Evolutionary conservation across 306 rosid genomes (phyloP), one percentile per base, ranked within the genome.

Genomic region (Gastrolobium bilobum): DNA sequence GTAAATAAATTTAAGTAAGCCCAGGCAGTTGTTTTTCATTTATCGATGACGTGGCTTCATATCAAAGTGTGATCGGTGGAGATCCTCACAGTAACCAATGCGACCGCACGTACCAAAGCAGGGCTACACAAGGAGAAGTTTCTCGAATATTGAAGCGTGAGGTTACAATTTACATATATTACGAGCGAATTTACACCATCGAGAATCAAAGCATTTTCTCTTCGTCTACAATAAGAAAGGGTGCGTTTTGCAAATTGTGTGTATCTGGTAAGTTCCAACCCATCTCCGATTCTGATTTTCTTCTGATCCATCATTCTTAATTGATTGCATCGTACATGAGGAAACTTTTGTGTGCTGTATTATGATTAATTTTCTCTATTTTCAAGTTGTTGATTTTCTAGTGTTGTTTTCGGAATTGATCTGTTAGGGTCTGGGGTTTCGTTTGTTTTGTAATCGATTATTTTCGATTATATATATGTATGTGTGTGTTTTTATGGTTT

Each of bases 91-190:
- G 70, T n/a, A 73, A 46, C 1, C 44, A 58, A 2, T 53, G 77
- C 7, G 30, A 20, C 46, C 58, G 57, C 50, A 53, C 7, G 34
- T 20, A 74, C 58, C 4, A 2, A 37, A 78, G 5, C 43, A 54
- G 2, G 1, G n/a, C 69, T 0, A 7, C 0, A 3, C 5, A 29
- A 1, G 52, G 30, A 76, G 89, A 86, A 83, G 87, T 76, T 79
- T 86, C 87, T 43, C 56, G 87, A 86, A 75, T 3, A 14, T 40
- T 40, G 26, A 42, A 52, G 78, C 60, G 14, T 1, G 4, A 0
- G 50, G 75, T 34, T 77, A 65, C 79, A 77, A 63, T 20, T 20
- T n/a, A n/a, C n/a, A 20, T 20, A 63, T 77, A 63, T 3, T 6
- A n/a, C 48, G 9, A 46, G 10, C 31, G 37, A 48, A 35, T 29